A percentile compares a stretch with the other conserved stretches of the same genome.
phyloP scores from a whole-genome alignment of 2,329 filamentous ascomycete genomes.

The Exophiala oligosperma region DNA sequence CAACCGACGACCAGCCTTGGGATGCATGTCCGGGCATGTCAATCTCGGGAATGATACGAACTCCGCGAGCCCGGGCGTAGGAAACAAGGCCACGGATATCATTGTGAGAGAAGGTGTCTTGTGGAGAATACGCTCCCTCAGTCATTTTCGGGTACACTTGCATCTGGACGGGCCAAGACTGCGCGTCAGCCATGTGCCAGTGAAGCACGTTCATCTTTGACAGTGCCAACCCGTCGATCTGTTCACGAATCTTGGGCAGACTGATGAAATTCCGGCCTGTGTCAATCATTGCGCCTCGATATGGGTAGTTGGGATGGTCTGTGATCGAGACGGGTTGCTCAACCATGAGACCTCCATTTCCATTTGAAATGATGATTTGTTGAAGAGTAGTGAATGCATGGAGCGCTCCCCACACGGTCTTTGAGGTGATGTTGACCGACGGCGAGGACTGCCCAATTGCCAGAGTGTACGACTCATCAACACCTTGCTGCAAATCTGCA shows the following conservation, averaged over 20 bases:
- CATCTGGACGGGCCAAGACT: conserved; percentile 57
- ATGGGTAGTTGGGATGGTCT: conserved; percentile 54
- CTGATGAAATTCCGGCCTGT: conserved; percentile 57
- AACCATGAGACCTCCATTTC: conserved; percentile 46
- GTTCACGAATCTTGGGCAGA: conserved; percentile 53
- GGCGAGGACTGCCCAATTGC: conserved; percentile 42
- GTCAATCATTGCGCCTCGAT: conserved; percentile 58
- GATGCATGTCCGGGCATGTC: conserved; percentile 62
- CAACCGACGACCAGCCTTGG: conserved; percentile 58
- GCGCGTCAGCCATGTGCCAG: conserved; percentile 58
- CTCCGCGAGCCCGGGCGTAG: conserved; percentile 55
- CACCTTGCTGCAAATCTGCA: conserved; percentile 55
- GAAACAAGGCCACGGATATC: conserved; percentile 47
- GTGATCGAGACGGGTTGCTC: conserved; percentile 55
- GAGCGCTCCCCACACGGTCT: conserved; percentile 56
- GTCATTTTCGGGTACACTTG: conserved; percentile 53
- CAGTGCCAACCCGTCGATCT: conserved; percentile 56
- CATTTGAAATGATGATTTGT: conserved; percentile 54
- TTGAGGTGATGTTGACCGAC: conserved; percentile 47
- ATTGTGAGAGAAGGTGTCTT: conserved; percentile 47
- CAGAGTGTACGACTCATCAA: conserved; percentile 58
- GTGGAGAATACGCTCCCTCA: conserved; percentile 54
- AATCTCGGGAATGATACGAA: conserved; percentile 62
- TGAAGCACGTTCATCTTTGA: conserved; percentile 60
- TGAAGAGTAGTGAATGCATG: conserved; percentile 60